Base-by-base conservation (phyloP, 805 yeast genomes). In the Candida qinlingensis region DNA sequence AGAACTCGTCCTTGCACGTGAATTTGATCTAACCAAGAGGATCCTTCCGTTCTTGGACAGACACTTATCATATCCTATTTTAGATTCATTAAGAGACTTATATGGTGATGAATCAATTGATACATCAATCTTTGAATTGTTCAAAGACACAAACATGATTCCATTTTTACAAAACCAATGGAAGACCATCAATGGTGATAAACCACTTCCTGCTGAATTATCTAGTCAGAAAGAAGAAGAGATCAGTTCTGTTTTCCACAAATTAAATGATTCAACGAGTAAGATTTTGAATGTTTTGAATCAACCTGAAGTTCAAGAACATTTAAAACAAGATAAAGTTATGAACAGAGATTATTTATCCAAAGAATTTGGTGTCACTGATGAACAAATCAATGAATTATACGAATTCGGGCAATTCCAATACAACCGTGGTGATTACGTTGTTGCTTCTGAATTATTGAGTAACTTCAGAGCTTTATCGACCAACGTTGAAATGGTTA, bases 351-450 rank as follows among this genome's bases (percentile, higher is more conserved):
- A 70, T 46, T 72, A 71, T 49, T 60, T 80, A 48, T 69, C 72
- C 49, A 66, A 65, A 48, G 65, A 70, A 41, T 73, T 74, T 61
- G 71, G 70, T 39, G 74, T 79, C 53, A 67, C 71, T 29, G 78
- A 75, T 50, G 75, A 67, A 12, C 73, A 72, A 62, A 76, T 78
- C 54, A 65, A 74, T 52, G 75, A 71, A 49, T 65, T 80, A 42
- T 81, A 77, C 62, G 75, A 77, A 53, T 79, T 74, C 63, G 86
- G 84, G 45, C 79, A 79, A 60, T 73, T 79, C 57, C 83, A 80
- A 62, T 81, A 79, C 65, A 77, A 79, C 65, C 73, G 81, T 62
- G 86, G 86, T 55, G 80, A 79, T 58, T 81, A 80, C 63, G 74
- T 65, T 50, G 73, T 75, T 69, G 82, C 85, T 6, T 72, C 80